Conservation (phyloP, 176 grass and related monocot genomes). For the Musa schizocarpa region DNA sequence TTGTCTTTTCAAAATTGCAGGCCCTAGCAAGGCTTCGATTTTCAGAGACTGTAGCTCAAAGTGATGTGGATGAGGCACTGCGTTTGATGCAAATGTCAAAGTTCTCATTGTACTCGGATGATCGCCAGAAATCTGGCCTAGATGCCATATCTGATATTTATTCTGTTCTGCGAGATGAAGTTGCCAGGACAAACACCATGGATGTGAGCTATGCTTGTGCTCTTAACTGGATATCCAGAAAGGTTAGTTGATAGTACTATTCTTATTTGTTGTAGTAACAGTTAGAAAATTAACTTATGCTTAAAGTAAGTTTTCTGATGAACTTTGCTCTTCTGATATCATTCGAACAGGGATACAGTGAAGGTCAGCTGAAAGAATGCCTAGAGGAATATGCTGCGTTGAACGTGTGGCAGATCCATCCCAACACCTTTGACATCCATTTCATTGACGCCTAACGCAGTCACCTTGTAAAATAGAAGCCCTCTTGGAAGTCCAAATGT, state of each 20-base stretch:
- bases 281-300: too few species aligned
- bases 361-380: conserved; percentile 94
- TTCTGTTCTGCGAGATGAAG: conserved; percentile 91
- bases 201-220: conserved; percentile 90
- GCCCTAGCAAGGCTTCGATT: conserved; percentile 92
- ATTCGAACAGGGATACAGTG: conserved; percentile 64
- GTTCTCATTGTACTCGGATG: conserved; percentile 81
- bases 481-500: too few species aligned
- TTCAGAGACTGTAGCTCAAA: conserved; percentile 81
- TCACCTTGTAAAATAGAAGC: neutral
- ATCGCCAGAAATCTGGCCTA: conserved; percentile 80
- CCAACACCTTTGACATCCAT: conserved; percentile 81
- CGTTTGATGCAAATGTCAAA: conserved; percentile 99
- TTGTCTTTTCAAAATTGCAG: conserved; percentile 25
- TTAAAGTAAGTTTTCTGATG: neutral
- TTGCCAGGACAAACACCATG: conserved; percentile 62
- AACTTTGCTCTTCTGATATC: neutral
- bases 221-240: conserved; percentile 99
- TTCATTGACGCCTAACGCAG: conserved; percentile 70
- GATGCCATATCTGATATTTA: conserved; percentile 98
- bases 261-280: too few species aligned
- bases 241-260: conserved; percentile 31
- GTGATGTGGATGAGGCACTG: conserved; percentile 85
- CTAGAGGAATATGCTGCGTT: conserved; percentile 93
- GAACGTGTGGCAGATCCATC: conserved; percentile 99